Base-by-base conservation (phyloP, 2,329 filamentous ascomycete genomes). In the Bipolaris sorokiniana region DNA sequence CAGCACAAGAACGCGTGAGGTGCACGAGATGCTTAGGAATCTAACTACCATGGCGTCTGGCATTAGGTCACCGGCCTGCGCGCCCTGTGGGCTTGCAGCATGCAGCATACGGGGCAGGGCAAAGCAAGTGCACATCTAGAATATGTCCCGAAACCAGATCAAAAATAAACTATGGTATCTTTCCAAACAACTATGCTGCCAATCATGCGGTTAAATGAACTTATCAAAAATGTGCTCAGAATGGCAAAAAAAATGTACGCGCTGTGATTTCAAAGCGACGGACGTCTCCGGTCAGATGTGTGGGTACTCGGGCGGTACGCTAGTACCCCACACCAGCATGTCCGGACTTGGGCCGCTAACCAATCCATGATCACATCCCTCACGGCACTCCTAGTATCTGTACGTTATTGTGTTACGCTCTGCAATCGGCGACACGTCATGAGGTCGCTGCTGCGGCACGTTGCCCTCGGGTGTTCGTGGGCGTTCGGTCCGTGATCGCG, bases 371-470 rank as follows among this genome's bases (percentile, higher is more conserved):
- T 42, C 20, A 26, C 34, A 22, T 37, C 34, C 40, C 48, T 23
- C n/a, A 38, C 57, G 42, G 53, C 41, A 33, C 31, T 48, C 37
- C 61, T 68, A 76, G 59, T 76, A 76, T 58, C 74, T 65, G 58
- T 76, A 76, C 48, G 74, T 76, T 53, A 76, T 70, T 7, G 72
- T 65, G 46, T 69, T 72, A 51, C 73, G 72, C 56, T 76, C 74
- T 50, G 72, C 68, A 52, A 76, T 68, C 37, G 74, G 74, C 58
- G 70, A 74, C 18, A 75, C 72, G 60, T 76, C 74, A 37, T 63
- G 59, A 7, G 58, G 55, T 50, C 52, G 61, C 55, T 59, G 61
- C 28, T 51, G 55, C 15, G 59, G 53, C 28, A 44, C 58, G 40
- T 49, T 60, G 7, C 31, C 57, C 40, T 75, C 69, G 47, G 69